A percentile compares a stretch with the other conserved stretches of the same genome.
Evolutionary conservation across 225 moss, liverwort and hornwort genomes (phyloP).

Genomic region (Sphagnum tenellum): DNA sequence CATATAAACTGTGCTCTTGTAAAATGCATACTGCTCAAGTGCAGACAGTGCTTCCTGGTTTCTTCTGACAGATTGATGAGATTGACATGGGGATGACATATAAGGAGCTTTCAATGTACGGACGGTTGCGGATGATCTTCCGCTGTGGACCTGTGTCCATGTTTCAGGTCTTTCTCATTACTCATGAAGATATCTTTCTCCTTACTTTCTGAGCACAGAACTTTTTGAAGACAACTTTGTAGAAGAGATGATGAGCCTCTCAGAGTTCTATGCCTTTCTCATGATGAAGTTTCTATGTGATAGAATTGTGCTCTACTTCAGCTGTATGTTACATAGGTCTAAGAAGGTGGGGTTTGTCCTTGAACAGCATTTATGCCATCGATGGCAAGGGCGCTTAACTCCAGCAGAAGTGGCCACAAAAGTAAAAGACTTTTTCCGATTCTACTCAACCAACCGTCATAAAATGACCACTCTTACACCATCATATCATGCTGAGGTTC

Average conservation of each 20-base stretch:
- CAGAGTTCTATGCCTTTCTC: too few species aligned
- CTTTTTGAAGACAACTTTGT: too few species aligned
- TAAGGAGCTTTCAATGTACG: conserved; percentile 93
- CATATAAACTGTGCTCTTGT: too few species aligned
- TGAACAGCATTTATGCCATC: conserved; percentile 57
- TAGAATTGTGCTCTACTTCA: too few species aligned
- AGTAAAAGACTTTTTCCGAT: conserved; percentile 91
- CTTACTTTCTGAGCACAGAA: too few species aligned
- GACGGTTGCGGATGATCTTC: conserved; percentile 74
- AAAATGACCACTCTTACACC: conserved; percentile 94
- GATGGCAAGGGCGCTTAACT: conserved; percentile 70
- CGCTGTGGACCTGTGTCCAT: conserved; percentile 85
- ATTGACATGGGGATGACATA: conserved; percentile 95
- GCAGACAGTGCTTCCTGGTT: background rate
- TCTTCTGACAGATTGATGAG: conserved; percentile 56
- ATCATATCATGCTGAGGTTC: conserved; percentile 83
- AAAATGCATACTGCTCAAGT: too few species aligned
- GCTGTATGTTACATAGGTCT: too few species aligned
- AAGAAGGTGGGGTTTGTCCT: background rate
- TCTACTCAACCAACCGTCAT: conserved; percentile 79
- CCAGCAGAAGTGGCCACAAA: conserved; percentile 79
- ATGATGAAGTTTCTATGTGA: too few species aligned
- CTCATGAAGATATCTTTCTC: too few species aligned
- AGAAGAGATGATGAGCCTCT: too few species aligned
- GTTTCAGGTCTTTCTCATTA: conserved; percentile 48